These are phyloP conservation scores for Torulaspora quercuum DNA, from an alignment of 805 yeast genomes.

Conservation along the genomic window DNA sequence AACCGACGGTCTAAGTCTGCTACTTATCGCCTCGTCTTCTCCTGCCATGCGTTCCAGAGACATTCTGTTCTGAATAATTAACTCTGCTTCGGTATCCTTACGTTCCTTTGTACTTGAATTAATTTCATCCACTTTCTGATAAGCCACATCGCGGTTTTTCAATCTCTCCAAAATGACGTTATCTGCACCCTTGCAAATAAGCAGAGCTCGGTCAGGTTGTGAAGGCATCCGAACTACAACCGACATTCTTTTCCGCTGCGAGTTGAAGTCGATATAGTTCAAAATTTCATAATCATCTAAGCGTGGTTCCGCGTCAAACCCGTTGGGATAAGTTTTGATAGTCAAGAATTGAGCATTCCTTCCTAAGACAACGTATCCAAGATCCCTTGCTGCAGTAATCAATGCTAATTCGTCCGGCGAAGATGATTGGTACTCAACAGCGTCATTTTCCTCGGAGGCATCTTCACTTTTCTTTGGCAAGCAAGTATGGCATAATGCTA, in stretches of 20 bases:
- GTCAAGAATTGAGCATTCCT: slow-evolving; percentile 58
- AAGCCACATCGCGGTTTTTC: slow-evolving; percentile 55
- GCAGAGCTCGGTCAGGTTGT: slow-evolving; percentile 52
- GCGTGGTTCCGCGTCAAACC: slow-evolving; percentile 62
- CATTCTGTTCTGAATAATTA: slow-evolving; percentile 55
- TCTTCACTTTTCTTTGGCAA: slow-evolving; percentile 55
- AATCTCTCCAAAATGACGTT: slow-evolving; percentile 78
- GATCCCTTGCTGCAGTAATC: slow-evolving; percentile 89
- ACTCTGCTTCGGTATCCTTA: slow-evolving; percentile 73
- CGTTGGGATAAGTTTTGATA: slow-evolving; percentile 77
- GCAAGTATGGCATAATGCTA: slow-evolving; percentile 89
- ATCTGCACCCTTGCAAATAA: slow-evolving; percentile 95
- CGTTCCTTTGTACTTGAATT: slow-evolving; percentile 55
- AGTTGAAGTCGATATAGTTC: slow-evolving; percentile 80
- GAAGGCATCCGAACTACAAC: slow-evolving; percentile 76
- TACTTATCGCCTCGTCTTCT: slow-evolving; percentile 28
- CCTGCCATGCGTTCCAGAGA: slow-evolving; percentile 40
- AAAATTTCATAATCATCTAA: slow-evolving; percentile 70
- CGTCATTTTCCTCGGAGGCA: slow-evolving; percentile 36
- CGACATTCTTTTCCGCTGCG: slow-evolving; percentile 91
- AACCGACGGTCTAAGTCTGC: slow-evolving; percentile 35
- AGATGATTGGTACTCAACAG: slow-evolving; percentile 81
- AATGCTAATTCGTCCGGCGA: slow-evolving; percentile 96
- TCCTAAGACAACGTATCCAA: slow-evolving; percentile 83
- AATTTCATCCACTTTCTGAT: slow-evolving; percentile 61